Conservation (phyloP, 2,329 filamentous ascomycete genomes). For the Xylaria arbuscula region DNA sequence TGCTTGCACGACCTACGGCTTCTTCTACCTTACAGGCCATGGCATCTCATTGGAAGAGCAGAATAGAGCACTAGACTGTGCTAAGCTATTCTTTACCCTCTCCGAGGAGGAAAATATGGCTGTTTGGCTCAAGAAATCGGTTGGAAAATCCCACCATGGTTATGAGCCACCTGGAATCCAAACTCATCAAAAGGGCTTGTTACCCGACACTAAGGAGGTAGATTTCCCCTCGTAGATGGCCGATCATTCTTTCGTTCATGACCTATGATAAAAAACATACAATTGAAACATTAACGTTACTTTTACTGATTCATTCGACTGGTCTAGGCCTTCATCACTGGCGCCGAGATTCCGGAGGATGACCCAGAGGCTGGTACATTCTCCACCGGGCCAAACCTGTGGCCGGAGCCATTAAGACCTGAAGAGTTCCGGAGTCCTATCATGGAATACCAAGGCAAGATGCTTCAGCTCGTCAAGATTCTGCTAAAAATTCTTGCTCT, state of each 20-base stretch:
- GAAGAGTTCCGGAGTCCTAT: slow-evolving; percentile 44
- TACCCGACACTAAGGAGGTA: slow-evolving; percentile 48
- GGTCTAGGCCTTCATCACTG: slow-evolving; percentile 42
- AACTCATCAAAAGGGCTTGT: slow-evolving; percentile 43
- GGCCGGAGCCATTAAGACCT: slow-evolving; percentile 43
- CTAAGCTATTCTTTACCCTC: slow-evolving; percentile 43
- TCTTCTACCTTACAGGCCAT: slow-evolving; percentile 50
- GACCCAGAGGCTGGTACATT: slow-evolving; percentile 46
- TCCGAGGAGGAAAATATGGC: slow-evolving; percentile 46
- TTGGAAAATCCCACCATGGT: slow-evolving; percentile 47
- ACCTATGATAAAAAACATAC: not conserved
- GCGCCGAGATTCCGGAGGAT: slow-evolving; percentile 44
- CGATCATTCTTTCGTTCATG: not conserved
- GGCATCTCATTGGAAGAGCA: slow-evolving; percentile 44
- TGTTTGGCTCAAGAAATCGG: slow-evolving; percentile 44
- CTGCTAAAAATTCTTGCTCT: slow-evolving; percentile 44
- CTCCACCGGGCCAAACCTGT: slow-evolving; percentile 48
- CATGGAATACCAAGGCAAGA: slow-evolving; percentile 47
- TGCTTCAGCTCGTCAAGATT: slow-evolving; percentile 45
- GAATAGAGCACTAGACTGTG: slow-evolving; percentile 39
- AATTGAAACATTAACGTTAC: too few species aligned
- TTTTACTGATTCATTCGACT: slow-evolving; percentile 1
- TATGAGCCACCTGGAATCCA: slow-evolving; percentile 47
- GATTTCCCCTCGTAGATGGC: not conserved
- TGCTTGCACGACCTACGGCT: slow-evolving; percentile 47